A percentile compares a stretch with the other conserved stretches of the same genome.
Evolutionary conservation across 2,329 filamentous ascomycete genomes (phyloP).

Genomic region (Cordyceps militaris): DNA sequence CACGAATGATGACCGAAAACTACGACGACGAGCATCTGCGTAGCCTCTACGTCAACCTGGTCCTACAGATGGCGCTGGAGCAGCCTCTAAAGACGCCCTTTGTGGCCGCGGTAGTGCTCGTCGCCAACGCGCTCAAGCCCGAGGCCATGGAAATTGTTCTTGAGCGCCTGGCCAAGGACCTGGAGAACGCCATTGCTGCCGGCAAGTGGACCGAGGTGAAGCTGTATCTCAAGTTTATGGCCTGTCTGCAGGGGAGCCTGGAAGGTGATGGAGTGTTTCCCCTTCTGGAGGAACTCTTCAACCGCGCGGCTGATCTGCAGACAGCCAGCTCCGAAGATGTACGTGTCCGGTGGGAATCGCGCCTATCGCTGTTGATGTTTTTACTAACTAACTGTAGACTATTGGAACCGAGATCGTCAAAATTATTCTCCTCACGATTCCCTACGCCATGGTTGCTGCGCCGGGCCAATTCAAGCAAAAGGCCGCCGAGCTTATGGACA

Average conservation of each 20-base stretch:
- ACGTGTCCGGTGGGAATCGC: constrained; percentile 31
- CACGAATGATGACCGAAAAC: constrained; percentile 71
- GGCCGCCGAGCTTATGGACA: constrained; percentile 75
- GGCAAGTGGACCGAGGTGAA: constrained; percentile 91
- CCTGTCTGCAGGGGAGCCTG: constrained; percentile 73
- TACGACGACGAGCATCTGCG: constrained; percentile 78
- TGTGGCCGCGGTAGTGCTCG: constrained; percentile 73
- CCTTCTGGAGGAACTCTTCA: constrained; percentile 83
- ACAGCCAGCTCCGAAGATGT: constrained; percentile 90
- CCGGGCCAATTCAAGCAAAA: constrained; percentile 64
- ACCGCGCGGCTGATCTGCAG: constrained; percentile 84
- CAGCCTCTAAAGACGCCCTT: constrained; percentile 98
- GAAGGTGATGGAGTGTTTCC: constrained; percentile 81
- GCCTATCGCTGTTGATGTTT: not conserved
- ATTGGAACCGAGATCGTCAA: constrained; percentile 85
- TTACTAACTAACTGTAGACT: constrained; percentile 34
- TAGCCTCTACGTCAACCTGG: constrained; percentile 63
- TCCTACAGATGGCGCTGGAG: constrained; percentile 72
- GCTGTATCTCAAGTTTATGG: constrained; percentile 79
- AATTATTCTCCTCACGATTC: constrained; percentile 89
- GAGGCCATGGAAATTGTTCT: constrained; percentile 69
- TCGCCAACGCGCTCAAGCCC: constrained; percentile 69
- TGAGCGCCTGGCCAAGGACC: constrained; percentile 48
- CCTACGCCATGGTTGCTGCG: constrained; percentile 74
- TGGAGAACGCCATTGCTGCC: constrained; percentile 59